A percentile compares a stretch with the other conserved stretches of the same genome.
phyloP scores from a whole-genome alignment of 176 grass and related monocot species.

The Oropetium thomaeum region DNA sequence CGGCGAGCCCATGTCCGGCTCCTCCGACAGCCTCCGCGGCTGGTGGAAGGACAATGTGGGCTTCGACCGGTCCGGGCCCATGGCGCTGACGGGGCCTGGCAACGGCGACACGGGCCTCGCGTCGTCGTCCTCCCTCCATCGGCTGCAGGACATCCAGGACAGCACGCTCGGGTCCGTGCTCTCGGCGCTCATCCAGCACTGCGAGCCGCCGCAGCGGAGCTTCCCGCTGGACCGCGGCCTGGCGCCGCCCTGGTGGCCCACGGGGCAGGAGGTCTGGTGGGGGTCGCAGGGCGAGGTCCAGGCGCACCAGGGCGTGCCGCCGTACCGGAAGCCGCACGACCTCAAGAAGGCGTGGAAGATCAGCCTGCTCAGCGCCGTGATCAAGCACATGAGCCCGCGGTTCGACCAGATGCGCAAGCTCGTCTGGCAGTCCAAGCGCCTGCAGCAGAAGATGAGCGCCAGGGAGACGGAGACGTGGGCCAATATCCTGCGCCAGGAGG shows the following conservation, averaged over 20 bases:
- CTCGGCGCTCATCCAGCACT: slow-evolving; percentile 74
- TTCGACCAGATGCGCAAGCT: slow-evolving; percentile 60
- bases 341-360: slow-evolving; percentile 87
- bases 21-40: slow-evolving; percentile 59
- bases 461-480: slow-evolving; percentile 63
- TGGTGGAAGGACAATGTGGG: slow-evolving; percentile 76
- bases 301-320: slow-evolving; percentile 49
- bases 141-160: slow-evolving; percentile 60
- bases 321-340: slow-evolving; percentile 86
- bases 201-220: slow-evolving; percentile 61
- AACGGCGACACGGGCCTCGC: not conserved
- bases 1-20: slow-evolving; percentile 57
- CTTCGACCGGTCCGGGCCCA: slow-evolving; percentile 61
- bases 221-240: slow-evolving; percentile 57
- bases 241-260: slow-evolving; percentile 79
- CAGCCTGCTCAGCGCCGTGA: slow-evolving; percentile 57
- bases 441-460: slow-evolving; percentile 70
- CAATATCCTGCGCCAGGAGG: slow-evolving; percentile 54
- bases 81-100: slow-evolving; percentile 4
- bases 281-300: slow-evolving; percentile 52
- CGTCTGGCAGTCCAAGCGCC: slow-evolving; percentile 68
- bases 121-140: slow-evolving; percentile 27
- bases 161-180: slow-evolving; percentile 62
- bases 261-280: slow-evolving; percentile 69
- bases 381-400: slow-evolving; percentile 77